Percentiles rank a stretch among this genome's conserved stretches.
Evolutionary conservation across 1,139 yeast genomes (phyloP).

Genomic region (Taphrina deformans): DNA sequence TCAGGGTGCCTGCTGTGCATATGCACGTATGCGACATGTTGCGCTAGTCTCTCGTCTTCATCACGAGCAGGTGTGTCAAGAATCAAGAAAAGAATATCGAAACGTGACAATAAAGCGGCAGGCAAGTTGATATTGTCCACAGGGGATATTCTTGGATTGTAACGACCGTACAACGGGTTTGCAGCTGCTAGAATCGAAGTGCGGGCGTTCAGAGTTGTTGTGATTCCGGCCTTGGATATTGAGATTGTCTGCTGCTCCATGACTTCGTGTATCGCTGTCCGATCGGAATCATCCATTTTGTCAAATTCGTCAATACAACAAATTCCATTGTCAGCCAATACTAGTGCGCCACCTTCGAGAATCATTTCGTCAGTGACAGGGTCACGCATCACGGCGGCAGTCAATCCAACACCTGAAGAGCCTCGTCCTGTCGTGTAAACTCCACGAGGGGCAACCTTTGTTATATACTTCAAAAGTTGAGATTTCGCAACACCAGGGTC

Average conservation of each 20-base stretch:
- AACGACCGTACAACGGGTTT: constrained; percentile 93
- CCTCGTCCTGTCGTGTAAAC: constrained; percentile 99
- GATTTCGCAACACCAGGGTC: constrained; percentile 99
- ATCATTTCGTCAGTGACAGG: constrained; percentile 99
- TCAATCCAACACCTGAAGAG: constrained; percentile 97
- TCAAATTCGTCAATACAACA: constrained; percentile 99
- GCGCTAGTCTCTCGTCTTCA: constrained; percentile 80
- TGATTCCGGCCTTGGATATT: constrained; percentile 96
- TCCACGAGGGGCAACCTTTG: constrained; percentile 93
- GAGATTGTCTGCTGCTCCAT: constrained; percentile 99
- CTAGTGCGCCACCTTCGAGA: constrained; percentile 97
- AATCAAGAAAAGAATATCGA: constrained; percentile 82
- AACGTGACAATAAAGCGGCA: constrained; percentile 93
- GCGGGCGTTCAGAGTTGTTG: constrained; percentile 93
- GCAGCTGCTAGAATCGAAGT: constrained; percentile 97
- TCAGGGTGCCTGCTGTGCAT: constrained; percentile 88
- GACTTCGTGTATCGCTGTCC: constrained; percentile 98
- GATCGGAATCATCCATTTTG: constrained; percentile 95
- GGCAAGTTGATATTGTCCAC: constrained; percentile 95
- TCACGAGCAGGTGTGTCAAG: constrained; percentile 83
- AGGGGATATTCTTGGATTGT: constrained; percentile 86
- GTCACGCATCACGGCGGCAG: constrained; percentile 98
- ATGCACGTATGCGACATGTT: constrained; percentile 93
- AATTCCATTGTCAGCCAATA: constrained; percentile 94
- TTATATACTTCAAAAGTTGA: constrained; percentile 85